Evolutionary conservation across 129 eudicot species (phyloP), one percentile per base, ranked within the genome.

Genomic region (Silybum marianum): DNA sequence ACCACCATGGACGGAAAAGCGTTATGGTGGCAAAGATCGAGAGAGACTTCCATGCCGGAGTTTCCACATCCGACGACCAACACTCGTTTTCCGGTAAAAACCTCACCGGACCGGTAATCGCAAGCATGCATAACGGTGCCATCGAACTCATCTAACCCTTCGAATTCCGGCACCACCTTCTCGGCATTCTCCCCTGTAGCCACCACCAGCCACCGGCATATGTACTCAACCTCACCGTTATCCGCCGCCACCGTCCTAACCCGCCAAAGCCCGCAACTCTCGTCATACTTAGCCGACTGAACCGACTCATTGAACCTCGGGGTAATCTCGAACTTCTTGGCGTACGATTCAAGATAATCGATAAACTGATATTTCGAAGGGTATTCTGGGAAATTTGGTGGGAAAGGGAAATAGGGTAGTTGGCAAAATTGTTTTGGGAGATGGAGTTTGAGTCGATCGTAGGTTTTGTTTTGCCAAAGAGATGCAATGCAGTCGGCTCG

Each of bases 181-280:
- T 91, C 98, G 3, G 99, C 98, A 85, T 96, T 96, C 80, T 96
- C 98, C 4, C 99, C 99, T 0, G 97, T 91, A 2, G 99, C 99
- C 79, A 93, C 99, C 74, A 96, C 98, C 9, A 96, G 88, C 99
- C 99, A 96, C 91, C 93, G 83, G 42, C 98, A 91, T 14, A 96
- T 89, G 73, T 96, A 96, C 84, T 96, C 98, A 9, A 88, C 84
- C 86, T 88, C 92, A 24, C 81, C 60, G 10, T 71, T 73, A 18
- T 25, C 67, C 1, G 74, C 23, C 30, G 80, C 72, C 32, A 80
- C 69, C 3, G 87, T 91, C 86, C 70, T 87, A 54, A 96, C 84
- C 36, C 98, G 86, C 99, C 99, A 96, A 38, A 96, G 82, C 8
- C 98, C 98, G 23, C 95, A 93, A 5, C 88, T 86, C 74, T 93